phyloP scores from a whole-genome alignment of 73 alveolate genomes.

The Uronychia binucleata region DNA sequence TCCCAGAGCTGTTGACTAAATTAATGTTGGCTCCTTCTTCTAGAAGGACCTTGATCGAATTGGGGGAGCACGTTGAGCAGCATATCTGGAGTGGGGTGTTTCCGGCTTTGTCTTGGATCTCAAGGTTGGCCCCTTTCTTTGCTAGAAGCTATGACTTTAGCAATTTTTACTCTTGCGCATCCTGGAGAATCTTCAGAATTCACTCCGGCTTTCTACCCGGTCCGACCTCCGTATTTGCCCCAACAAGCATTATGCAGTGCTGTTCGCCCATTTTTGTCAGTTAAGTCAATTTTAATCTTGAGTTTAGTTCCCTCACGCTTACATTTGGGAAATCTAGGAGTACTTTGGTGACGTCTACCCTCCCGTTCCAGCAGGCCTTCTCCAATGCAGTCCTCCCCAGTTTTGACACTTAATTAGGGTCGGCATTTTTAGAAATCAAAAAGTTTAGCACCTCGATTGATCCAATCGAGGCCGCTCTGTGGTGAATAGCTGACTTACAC shows the following conservation, averaged over 20 bases:
- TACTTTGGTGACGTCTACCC: slow-evolving; percentile 63
- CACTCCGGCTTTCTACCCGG: slow-evolving; percentile 72
- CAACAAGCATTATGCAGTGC: slow-evolving; percentile 86
- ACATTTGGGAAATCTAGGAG: slow-evolving; percentile 37
- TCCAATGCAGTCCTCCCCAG: slow-evolving; percentile 80
- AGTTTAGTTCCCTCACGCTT: slow-evolving; percentile 2
- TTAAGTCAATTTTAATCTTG: slow-evolving; percentile 41
- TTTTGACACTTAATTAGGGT: slow-evolving; percentile 59
- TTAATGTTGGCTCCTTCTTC: slow-evolving; percentile 2
- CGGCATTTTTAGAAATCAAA: slow-evolving; percentile 52
- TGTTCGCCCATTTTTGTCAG: slow-evolving; percentile 75
- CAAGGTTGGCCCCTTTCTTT: slow-evolving; percentile 54
- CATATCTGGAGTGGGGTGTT: slow-evolving; percentile 69
- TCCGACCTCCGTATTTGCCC: slow-evolving; percentile 89
- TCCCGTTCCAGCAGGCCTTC: slow-evolving; percentile 83
- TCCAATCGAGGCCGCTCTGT: slow-evolving; percentile 70
- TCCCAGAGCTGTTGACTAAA: not conserved
- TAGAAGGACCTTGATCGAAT: not conserved
- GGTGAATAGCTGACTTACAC: slow-evolving; percentile 10
- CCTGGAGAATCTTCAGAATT: slow-evolving; percentile 78
- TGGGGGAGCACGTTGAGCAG: slow-evolving; percentile 55
- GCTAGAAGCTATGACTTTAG: slow-evolving; percentile 12
- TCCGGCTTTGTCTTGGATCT: slow-evolving; percentile 72
- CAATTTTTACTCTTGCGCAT: slow-evolving; percentile 68
- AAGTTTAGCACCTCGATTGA: slow-evolving; percentile 55